Percentiles rank a stretch among this genome's conserved stretches.
These are phyloP conservation scores for Suillus variegatus DNA, from an alignment of 768 basidiomycete species.

Conservation along the genomic window DNA sequence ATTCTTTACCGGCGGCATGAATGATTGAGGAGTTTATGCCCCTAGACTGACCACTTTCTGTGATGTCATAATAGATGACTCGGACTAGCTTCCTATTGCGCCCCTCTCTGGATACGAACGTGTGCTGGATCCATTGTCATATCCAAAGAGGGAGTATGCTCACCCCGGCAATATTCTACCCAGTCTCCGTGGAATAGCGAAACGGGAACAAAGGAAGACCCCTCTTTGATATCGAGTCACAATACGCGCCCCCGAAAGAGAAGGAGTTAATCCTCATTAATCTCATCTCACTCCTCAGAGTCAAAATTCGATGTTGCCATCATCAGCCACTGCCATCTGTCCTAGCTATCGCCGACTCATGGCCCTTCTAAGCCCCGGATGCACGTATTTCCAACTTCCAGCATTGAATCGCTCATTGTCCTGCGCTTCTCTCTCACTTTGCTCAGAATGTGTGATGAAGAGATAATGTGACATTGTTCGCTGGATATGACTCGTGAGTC, in stretches of 20 bases:
- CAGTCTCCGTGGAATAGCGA: background rate
- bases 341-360: background rate
- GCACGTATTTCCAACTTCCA: background rate
- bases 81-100: background rate
- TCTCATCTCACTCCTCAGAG: background rate
- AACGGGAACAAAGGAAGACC: background rate
- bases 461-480: conserved; percentile 1
- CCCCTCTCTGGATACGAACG: background rate
- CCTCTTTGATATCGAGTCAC: background rate
- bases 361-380: background rate
- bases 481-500: conserved; percentile 3
- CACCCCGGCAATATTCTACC: background rate
- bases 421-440: background rate
- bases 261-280: conserved; percentile 5
- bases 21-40: background rate
- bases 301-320: background rate
- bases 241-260: background rate
- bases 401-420: background rate
- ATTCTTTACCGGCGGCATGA: background rate
- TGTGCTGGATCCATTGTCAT: background rate
- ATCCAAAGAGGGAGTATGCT: background rate
- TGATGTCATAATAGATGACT: background rate
- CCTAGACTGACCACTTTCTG: background rate
- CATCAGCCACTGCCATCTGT: background rate
- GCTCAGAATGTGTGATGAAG: background rate